phyloP scores from a whole-genome alignment of 106 monocot species.

The Dendrobium catenatum region DNA sequence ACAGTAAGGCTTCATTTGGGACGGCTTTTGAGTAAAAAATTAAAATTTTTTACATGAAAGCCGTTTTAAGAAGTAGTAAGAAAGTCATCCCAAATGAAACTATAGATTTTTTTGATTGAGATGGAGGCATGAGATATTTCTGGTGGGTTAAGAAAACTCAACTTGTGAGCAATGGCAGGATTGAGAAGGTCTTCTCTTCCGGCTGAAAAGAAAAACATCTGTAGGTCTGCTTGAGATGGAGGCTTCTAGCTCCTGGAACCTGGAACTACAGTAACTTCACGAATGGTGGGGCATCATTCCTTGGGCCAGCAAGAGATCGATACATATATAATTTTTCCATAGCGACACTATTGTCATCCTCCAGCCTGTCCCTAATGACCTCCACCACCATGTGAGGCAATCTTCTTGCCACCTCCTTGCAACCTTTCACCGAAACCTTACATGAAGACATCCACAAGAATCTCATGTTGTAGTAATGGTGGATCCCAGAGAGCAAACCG shows the following conservation, averaged over 20 bases:
- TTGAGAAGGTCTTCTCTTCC: background rate
- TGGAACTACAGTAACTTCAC: slow-evolving; percentile 58
- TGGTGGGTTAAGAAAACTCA: background rate
- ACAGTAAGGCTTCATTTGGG: too few relatives aligned
- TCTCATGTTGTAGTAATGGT: slow-evolving; percentile 86
- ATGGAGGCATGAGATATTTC: background rate
- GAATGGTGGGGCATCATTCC: slow-evolving; percentile 70
- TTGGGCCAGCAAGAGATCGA: slow-evolving; percentile 65
- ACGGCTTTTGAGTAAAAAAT: too few relatives aligned
- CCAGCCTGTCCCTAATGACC: slow-evolving; percentile 39
- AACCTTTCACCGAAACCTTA: slow-evolving; percentile 55
- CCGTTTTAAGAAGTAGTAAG: too few relatives aligned
- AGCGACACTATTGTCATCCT: slow-evolving; percentile 20
- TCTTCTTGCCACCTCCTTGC: slow-evolving; percentile 53
- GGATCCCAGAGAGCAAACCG: slow-evolving; percentile 61
- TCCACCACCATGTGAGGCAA: slow-evolving; percentile 66
- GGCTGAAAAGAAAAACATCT: background rate
- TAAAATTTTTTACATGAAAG: too few relatives aligned
- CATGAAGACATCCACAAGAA: slow-evolving; percentile 92
- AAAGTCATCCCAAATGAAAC: too few relatives aligned
- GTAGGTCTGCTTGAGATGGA: background rate
- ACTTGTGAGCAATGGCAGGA: background rate
- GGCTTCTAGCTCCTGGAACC: background rate
- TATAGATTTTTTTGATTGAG: too few relatives aligned
- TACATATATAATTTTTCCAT: slow-evolving; percentile 73